These are phyloP conservation scores for Beauveria sp. DNA, from an alignment of 2,329 filamentous ascomycete species.

Conservation along the genomic window DNA sequence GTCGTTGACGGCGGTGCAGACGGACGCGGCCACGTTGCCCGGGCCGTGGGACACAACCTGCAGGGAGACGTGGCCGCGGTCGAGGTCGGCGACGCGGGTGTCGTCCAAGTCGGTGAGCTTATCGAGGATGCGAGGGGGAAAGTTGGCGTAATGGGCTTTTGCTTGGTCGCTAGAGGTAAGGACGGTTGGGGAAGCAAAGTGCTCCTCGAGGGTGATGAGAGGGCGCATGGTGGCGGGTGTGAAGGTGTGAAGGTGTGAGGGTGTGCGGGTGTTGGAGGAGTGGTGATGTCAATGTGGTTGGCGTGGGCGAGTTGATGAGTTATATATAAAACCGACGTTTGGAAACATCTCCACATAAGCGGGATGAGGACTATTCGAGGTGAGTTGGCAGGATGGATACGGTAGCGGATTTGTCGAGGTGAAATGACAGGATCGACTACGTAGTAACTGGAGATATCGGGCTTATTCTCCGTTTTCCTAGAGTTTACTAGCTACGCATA, in stretches of 20 bases:
- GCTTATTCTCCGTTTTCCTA: background rate
- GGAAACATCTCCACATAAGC: background rate
- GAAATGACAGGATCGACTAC: background rate
- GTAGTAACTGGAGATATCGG: background rate
- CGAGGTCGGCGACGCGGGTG: constrained; percentile 17
- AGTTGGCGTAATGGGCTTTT: constrained; percentile 17
- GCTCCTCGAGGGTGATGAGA: constrained; percentile 35
- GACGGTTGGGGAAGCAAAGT: constrained; percentile 23
- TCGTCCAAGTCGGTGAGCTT: constrained; percentile 18
- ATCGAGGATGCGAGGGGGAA: constrained; percentile 15
- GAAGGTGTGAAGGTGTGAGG: too few relatives aligned
- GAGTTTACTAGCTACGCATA: background rate
- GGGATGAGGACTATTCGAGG: background rate
- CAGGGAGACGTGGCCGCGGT: constrained; percentile 18
- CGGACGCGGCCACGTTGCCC: constrained; percentile 5
- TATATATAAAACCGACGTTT: background rate
- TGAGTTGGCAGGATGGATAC: background rate
- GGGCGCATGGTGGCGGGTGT: constrained; percentile 14
- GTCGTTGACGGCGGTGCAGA: constrained; percentile 21
- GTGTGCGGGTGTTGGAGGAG: background rate
- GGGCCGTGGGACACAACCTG: constrained; percentile 14
- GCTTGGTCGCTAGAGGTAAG: constrained; percentile 10
- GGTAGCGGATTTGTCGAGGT: background rate
- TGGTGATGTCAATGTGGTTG: background rate
- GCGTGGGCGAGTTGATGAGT: background rate